Percentiles rank a stretch among this genome's conserved stretches.
phyloP scores from a whole-genome alignment of 2,329 filamentous ascomycete species.

The Pestalotiopsis sp. region DNA sequence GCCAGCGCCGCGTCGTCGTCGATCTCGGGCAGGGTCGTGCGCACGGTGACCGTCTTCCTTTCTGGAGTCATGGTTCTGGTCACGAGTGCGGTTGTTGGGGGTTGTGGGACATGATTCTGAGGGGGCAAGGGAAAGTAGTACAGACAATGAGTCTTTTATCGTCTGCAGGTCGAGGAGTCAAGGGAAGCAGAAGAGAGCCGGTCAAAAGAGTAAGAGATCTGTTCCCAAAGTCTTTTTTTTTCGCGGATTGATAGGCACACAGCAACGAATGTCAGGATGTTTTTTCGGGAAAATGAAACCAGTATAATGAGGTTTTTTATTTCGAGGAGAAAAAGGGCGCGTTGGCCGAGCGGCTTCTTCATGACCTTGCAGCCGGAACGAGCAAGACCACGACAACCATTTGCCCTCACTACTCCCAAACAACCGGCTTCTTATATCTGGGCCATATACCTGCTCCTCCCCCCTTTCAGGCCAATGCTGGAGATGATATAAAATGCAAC shows the following conservation, averaged over 20 bases:
- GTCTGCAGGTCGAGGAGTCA: too few species aligned
- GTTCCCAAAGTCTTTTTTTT: too few species aligned
- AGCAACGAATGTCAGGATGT: too few species aligned
- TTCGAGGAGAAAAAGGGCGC: too few species aligned
- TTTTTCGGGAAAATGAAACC: too few species aligned
- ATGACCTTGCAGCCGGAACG: too few species aligned
- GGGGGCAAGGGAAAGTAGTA: not conserved
- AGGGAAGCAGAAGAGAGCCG: too few species aligned
- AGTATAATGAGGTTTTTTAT: too few species aligned
- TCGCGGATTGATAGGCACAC: too few species aligned
- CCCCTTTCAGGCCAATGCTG: not conserved
- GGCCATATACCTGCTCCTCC: not conserved
- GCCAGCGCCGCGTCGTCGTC: not conserved
- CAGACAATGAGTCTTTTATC: not conserved
- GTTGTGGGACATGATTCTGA: not conserved
- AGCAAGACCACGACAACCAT: not conserved
- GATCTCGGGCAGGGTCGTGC: not conserved
- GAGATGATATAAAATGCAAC: not conserved
- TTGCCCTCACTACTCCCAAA: not conserved
- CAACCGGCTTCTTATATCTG: not conserved
- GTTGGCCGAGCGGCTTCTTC: too few species aligned
- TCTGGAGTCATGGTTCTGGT: not conserved
- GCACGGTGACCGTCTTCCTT: not conserved
- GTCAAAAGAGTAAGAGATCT: too few species aligned
- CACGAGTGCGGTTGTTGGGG: not conserved